Evolutionary conservation across 805 yeast species (phyloP).

Genomic region (Candida hungchunana): DNA sequence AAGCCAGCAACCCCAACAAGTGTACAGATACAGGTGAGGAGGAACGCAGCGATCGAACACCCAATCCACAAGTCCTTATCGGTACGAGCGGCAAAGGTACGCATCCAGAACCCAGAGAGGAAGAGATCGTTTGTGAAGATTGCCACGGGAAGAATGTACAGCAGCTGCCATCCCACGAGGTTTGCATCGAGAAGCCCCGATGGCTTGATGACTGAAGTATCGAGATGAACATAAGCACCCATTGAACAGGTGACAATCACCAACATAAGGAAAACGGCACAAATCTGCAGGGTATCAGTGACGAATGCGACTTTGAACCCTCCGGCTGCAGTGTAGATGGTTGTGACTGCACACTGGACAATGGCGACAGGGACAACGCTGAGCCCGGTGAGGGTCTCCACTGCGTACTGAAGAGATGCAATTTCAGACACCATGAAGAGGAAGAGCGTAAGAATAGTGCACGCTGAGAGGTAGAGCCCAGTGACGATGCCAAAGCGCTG

Average conservation of each 20-base stretch:
- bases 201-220: slow-evolving; percentile 56
- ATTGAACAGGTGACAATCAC: slow-evolving; percentile 74
- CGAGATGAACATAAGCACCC: slow-evolving; percentile 64
- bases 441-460: slow-evolving; percentile 81
- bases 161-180: slow-evolving; percentile 82
- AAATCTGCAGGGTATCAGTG: slow-evolving; percentile 86
- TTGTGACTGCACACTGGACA: slow-evolving; percentile 81
- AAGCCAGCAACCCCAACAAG: slow-evolving; percentile 82
- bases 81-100: slow-evolving; percentile 85
- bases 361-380: slow-evolving; percentile 77
- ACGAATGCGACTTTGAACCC: slow-evolving; percentile 86
- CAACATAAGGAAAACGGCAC: slow-evolving; percentile 58
- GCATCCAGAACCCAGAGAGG: slow-evolving; percentile 88
- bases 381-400: slow-evolving; percentile 72
- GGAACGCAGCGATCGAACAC: slow-evolving; percentile 67
- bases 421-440: slow-evolving; percentile 85
- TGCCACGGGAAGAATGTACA: slow-evolving; percentile 81
- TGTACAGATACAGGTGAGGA: slow-evolving; percentile 58
- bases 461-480: slow-evolving; percentile 70
- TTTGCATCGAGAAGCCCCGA: slow-evolving; percentile 61
- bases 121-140: slow-evolving; percentile 88
- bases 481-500: slow-evolving; percentile 71
- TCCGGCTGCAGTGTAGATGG: slow-evolving; percentile 82
- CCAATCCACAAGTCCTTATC: slow-evolving; percentile 75
- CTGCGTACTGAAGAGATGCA: slow-evolving; percentile 72